phyloP scores from a whole-genome alignment of 176 grass and related monocot genomes.

The Lolium multiflorum region DNA sequence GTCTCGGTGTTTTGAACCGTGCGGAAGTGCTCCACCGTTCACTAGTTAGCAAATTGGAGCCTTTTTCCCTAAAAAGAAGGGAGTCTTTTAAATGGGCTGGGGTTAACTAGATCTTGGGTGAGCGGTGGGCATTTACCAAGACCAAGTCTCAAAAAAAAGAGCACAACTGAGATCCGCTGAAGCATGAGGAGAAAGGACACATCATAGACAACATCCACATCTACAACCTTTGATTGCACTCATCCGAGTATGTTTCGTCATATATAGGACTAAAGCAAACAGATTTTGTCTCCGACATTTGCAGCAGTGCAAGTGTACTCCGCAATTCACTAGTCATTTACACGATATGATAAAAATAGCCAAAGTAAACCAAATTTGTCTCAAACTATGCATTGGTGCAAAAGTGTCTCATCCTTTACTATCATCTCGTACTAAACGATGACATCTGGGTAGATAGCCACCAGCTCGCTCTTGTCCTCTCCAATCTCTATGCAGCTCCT shows the following conservation, averaged over 20 bases:
- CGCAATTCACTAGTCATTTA: neutral
- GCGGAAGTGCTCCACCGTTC: neutral
- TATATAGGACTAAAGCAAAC: neutral
- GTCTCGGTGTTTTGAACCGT: neutral
- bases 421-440: too few species aligned
- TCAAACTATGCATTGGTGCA: too few species aligned
- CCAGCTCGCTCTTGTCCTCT: slow-evolving; percentile 17
- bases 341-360: neutral
- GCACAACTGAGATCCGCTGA: neutral
- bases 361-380: too few species aligned
- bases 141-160: neutral
- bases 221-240: neutral
- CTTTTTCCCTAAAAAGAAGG: neutral
- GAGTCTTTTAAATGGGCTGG: neutral
- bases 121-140: neutral
- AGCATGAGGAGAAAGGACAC: neutral
- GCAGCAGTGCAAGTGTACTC: neutral
- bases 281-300: neutral
- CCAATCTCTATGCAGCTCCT: slow-evolving; percentile 39
- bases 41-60: neutral
- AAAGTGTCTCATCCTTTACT: too few species aligned
- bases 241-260: neutral
- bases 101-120: neutral
- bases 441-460: neutral
- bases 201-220: neutral